Base-by-base conservation (phyloP, 108 stramenopile genomes). In the Epithemia pelagica region DNA sequence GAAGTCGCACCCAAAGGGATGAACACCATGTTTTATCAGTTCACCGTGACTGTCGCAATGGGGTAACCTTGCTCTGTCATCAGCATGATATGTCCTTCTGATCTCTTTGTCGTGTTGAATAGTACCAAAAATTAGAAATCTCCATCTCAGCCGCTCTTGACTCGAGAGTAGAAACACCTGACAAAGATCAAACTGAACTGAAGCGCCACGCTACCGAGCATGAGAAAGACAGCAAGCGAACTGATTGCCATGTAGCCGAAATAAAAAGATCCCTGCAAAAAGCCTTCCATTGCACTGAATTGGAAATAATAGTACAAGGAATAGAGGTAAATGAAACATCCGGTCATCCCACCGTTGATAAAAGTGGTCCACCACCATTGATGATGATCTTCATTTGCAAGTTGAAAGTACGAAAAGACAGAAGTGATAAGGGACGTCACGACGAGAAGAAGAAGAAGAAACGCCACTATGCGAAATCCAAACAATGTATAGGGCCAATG, bases 291-390 rank as follows among this genome's bases (percentile, higher is more conserved):
- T 65, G 82, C 87, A 61, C 92, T 95, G 74, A 93, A 82, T 57
- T 95, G 82, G 71, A 89, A 96, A 70, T 89, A 98, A 77, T 94
- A 99, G 70, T 90, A 97, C 79, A 98, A 96, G 7, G 94, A 94
- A 70, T 99, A 99, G 2, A 69, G 77, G 69, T 91, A 96, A 76
- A 99, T 91, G 79, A 98, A 98, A 7, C 95, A 24, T 22, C 98
- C 96, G n/a, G 93, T 96, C 82, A 96, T 91, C 53, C 97, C 96
- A 3, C 97, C 96, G 67, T 92, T 92, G 68, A 95, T 67, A 73
- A 95, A 93, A 10, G 96, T 75, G 27, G 91, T 83, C 98, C 98
- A 99, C 98, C 97, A 98, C 98, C 98, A 99, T 54, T 87, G 87
- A 70, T 87, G 87, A 69, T 97, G 94, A 73, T 99, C 98, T 69